Conservation (phyloP, 2,329 filamentous ascomycete species). For the Penicillium sp. region DNA sequence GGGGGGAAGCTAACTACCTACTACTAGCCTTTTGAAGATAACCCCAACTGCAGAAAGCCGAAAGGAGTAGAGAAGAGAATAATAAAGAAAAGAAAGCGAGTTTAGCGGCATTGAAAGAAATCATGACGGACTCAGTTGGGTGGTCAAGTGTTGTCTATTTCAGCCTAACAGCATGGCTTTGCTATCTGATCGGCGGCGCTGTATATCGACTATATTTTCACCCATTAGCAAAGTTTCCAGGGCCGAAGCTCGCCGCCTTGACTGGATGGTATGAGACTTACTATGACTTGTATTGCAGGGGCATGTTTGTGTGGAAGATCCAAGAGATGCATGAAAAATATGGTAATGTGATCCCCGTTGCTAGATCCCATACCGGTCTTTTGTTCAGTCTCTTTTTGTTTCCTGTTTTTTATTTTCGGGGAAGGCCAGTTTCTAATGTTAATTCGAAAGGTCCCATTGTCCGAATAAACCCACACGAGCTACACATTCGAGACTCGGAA, state of each 20-base stretch:
- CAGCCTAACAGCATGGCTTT: background rate
- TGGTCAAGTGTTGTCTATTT: background rate
- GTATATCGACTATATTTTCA: constrained; percentile 32
- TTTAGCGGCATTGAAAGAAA: too few species aligned
- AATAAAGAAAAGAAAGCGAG: too few species aligned
- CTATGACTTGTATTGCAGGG: constrained; percentile 29
- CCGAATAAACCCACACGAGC: constrained; percentile 30
- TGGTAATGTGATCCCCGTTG: constrained; percentile 18
- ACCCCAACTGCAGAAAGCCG: too few species aligned
- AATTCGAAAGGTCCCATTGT: constrained; percentile 27
- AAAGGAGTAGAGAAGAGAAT: too few species aligned
- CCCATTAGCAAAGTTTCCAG: constrained; percentile 29
- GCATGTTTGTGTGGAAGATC: constrained; percentile 32
- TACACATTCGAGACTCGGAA: constrained; percentile 31
- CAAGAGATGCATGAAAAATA: constrained; percentile 32
- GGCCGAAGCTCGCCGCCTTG: constrained; percentile 29
- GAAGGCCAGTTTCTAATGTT: background rate
- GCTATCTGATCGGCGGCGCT: constrained; percentile 12
- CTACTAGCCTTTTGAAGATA: too few species aligned
- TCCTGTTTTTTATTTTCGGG: too few species aligned
- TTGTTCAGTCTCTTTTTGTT: too few species aligned
- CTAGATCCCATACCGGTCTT: too few species aligned
- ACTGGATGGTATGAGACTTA: constrained; percentile 33
- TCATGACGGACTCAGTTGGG: background rate
- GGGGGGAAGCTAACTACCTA: too few species aligned